These are phyloP conservation scores for Eugenia klotzschiana DNA, from an alignment of 441 rosid genomes.

Conservation along the genomic window DNA sequence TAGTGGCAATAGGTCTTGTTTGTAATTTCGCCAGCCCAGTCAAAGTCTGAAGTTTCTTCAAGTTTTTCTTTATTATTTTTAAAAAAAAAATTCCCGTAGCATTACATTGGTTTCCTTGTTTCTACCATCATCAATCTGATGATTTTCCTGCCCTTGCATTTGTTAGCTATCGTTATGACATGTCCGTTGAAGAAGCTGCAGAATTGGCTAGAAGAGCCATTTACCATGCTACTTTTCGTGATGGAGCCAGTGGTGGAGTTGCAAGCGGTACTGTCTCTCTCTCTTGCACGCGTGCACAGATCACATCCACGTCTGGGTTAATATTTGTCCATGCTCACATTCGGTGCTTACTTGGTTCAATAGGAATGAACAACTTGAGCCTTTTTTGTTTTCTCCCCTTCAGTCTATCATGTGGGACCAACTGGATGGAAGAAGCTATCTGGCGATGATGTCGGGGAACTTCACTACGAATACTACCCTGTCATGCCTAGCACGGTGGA, in stretches of 20 bases:
- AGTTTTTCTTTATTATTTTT: neutral
- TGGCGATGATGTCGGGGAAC: slow-evolving; percentile 96
- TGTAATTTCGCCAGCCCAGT: neutral
- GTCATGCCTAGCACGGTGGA: slow-evolving; percentile 46
- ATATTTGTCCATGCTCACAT: neutral
- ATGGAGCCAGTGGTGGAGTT: slow-evolving; percentile 99
- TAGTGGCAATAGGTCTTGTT: neutral
- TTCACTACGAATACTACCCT: slow-evolving; percentile 72
- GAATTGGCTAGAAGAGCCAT: slow-evolving; percentile 93
- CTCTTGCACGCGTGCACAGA: neutral
- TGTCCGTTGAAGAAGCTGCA: slow-evolving; percentile 86
- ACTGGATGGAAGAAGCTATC: slow-evolving; percentile 91
- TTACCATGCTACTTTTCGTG: slow-evolving; percentile 97
- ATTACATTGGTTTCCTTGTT: neutral
- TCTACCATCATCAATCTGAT: neutral
- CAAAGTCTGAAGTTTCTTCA: neutral
- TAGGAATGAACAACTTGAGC: neutral
- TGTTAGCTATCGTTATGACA: slow-evolving; percentile 60
- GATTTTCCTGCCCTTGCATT: neutral
- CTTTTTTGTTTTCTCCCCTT: neutral
- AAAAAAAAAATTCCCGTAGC: neutral
- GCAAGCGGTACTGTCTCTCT: slow-evolving; percentile 62
- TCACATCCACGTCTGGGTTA: neutral
- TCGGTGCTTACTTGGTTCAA: neutral
- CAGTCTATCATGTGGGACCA: slow-evolving; percentile 92